Base-by-base conservation (phyloP, 495 filamentous ascomycete species). In the Hypoxylon crocopeplum region DNA sequence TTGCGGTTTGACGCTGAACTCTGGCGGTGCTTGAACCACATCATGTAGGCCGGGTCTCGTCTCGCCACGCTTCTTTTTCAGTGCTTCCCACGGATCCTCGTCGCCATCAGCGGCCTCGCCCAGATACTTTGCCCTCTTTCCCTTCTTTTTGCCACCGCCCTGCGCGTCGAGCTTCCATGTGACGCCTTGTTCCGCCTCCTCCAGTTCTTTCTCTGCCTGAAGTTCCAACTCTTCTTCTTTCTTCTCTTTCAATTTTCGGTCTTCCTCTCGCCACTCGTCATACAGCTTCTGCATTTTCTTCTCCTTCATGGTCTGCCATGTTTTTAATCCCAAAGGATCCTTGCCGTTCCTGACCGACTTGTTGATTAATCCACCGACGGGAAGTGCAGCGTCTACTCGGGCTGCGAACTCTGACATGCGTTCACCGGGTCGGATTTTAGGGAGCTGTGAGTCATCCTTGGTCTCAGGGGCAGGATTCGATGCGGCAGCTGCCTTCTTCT, bases 341-440 rank as follows among this genome's bases (percentile, higher is more conserved):
- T 77, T 79, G 34, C 79, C 78, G 17, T 69, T 70, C 39, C 70
- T 73, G 17, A 73, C 67, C 3, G 75, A 75, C 45, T 83, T 81
- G 61, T 73, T 82, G 15, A 87, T 82, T 57, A 89, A 73, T 0
- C 79, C 82, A 13, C 84, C 74, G 7, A 98, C 70, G 0, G 94
- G 94, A 17, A 98, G 74, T 1, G 90, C 87, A 21, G 90, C 88
- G 66, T 98, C 88, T 6, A 98, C 94, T 5, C 94, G 86, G 32
- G 89, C 87, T 2, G 84, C 76, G 69, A 96, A 98, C 50, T 94
- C 90, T 1, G 84, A 85, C 53, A 98, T 77, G 20, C 82, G 80
- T 72, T 98, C 94, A 15, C 90, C 89, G 0, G 92, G 91, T 8
- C 83, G 77, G 44, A 98, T 97, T 40, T 80, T 89, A 4, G 84